Evolutionary conservation across 2,329 filamentous ascomycete genomes (phyloP), one percentile per base, ranked within the genome.

Genomic region (Ophiostoma sp.): DNA sequence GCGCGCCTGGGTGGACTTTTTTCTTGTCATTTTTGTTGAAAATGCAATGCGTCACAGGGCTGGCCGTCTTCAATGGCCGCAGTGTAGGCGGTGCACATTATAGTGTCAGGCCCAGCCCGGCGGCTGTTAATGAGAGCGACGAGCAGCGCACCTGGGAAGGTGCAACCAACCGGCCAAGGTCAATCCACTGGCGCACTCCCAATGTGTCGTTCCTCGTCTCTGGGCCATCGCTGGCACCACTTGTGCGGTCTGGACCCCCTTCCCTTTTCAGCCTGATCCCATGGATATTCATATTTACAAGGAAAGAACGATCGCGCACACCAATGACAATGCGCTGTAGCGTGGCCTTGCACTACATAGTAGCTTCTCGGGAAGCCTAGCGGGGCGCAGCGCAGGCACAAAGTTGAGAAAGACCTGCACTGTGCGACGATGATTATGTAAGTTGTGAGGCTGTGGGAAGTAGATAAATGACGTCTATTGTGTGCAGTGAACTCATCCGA

Each of bases 311-410:
- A 57, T 4, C 23, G n/a, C 27, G 27, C 23, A 57, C 52, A 11
- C 52, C n/a, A 48, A 48, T 48, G 44, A 15, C 15, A 48, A 20
- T 6, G 20, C 44, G 44, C 20, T 31, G 23, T 13, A 60, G 54
- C 20, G 10, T 17, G 52, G 52, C 23, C 52, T 57, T 57, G 52
- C 23, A 27, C 7, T 10, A 20, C 17, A 13, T n/a, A 6, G 35
- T 36, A 27, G 62, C 35, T 35, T 68, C 36, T 57, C 66, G 68
- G 67, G 68, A 66, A 68, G 71, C 68, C 68, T 70, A 70, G 52
- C 67, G 68, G 71, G 71, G 68, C 71, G 68, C 71, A 72, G 68
- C 60, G 33, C 36, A 23, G 10, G 44, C 5, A 48, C 44, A n/a
- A 48, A 48, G 17, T 7, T 1, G 20, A 48, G 3, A 48, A 13